Conservation (phyloP, 345 rosid species). For the Populus euphratica region DNA sequence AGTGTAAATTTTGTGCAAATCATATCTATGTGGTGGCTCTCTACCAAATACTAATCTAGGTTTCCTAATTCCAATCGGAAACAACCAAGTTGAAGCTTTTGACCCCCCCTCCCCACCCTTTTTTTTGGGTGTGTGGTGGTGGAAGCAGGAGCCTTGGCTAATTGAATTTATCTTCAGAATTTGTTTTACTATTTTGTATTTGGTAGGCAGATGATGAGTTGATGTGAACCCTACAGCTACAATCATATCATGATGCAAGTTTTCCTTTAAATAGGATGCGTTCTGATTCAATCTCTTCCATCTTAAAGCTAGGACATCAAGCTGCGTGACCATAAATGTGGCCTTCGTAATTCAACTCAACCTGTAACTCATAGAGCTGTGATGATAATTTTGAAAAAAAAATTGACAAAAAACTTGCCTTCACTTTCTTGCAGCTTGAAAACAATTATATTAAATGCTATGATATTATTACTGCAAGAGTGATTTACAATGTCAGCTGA, state of each 20-base stretch:
- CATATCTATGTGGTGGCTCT: background rate
- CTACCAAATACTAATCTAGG: background rate
- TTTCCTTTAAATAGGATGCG: background rate
- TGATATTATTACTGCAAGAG: background rate
- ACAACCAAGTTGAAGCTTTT: too few species aligned
- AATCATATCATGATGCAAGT: background rate
- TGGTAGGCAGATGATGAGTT: background rate
- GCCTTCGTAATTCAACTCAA: too few species aligned
- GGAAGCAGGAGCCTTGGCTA: background rate
- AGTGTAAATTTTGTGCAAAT: background rate
- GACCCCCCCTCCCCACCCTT: too few species aligned
- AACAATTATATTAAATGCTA: background rate
- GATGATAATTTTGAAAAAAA: background rate
- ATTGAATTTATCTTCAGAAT: background rate
- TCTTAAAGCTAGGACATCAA: too few species aligned
- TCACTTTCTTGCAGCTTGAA: background rate
- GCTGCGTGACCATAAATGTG: too few species aligned
- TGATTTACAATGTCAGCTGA: background rate
- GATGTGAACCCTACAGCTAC: background rate
- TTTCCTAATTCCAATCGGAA: background rate
- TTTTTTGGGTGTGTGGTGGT: background rate
- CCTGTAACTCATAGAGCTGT: too few species aligned
- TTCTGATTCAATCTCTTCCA: background rate
- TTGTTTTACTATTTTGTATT: too few species aligned
- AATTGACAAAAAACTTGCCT: background rate